Evolutionary conservation across 495 filamentous ascomycete species (phyloP).

Genomic region (Polyplosphaeria fusca): DNA sequence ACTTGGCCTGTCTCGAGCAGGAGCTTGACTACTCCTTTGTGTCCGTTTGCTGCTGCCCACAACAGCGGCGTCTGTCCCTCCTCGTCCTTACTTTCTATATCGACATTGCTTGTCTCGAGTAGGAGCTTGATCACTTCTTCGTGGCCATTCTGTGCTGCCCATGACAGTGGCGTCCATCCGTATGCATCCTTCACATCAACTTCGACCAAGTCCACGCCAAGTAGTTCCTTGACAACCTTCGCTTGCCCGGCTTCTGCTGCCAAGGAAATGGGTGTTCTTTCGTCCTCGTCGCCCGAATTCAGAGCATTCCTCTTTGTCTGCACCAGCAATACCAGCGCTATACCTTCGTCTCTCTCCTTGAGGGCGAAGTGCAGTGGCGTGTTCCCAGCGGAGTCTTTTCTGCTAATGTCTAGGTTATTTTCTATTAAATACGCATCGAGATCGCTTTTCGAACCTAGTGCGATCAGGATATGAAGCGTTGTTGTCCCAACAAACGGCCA

Average conservation of each 20-base stretch:
- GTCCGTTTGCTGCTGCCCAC: neutral
- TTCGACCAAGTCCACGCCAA: slow-evolving; percentile 12
- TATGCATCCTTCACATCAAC: neutral
- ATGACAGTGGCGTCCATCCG: neutral
- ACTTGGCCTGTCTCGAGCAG: neutral
- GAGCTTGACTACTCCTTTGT: neutral
- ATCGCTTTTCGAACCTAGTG: no score
- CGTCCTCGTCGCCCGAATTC: no score
- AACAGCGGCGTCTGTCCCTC: neutral
- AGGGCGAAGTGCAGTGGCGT: no score
- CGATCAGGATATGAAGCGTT: no score
- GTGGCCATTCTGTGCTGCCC: neutral
- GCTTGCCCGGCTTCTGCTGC: neutral
- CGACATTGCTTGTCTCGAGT: neutral
- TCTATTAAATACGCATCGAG: no score
- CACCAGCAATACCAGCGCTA: no score
- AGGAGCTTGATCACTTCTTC: slow-evolving; percentile 1
- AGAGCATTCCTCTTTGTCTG: no score
- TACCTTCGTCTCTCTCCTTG: no score
- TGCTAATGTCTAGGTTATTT: no score
- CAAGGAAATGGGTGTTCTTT: neutral
- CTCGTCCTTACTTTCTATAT: neutral
- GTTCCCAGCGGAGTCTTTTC: no score
- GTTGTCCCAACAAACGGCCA: no score
- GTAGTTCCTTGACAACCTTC: slow-evolving; percentile 19